A percentile compares a stretch with the other conserved stretches of the same genome.
Conservation (phyloP, 768 basidiomycete genomes). For the Leccinum subgranulosum region DNA sequence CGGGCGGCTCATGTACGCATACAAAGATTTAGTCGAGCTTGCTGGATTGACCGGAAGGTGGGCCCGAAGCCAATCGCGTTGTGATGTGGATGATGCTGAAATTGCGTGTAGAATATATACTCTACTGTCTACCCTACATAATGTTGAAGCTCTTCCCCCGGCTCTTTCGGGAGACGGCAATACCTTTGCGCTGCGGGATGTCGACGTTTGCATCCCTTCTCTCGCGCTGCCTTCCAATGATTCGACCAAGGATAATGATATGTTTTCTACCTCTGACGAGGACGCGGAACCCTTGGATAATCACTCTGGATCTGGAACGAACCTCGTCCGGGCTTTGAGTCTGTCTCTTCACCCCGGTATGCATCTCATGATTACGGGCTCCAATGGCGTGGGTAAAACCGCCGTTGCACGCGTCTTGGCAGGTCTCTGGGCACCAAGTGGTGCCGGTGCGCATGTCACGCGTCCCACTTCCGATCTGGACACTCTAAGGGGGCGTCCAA, state of each 20-base stretch:
- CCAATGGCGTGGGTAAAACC: constrained; percentile 91
- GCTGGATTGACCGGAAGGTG: constrained; percentile 78
- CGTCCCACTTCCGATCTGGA: constrained; percentile 25
- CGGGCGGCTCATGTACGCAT: constrained; percentile 93
- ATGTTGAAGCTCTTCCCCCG: constrained; percentile 53
- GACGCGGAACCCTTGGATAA: constrained; percentile 13
- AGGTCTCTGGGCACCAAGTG: constrained; percentile 77
- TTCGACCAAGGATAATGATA: constrained; percentile 1
- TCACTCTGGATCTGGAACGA: constrained; percentile 23
- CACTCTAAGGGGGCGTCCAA: constrained; percentile 29
- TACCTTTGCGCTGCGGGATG: constrained; percentile 60
- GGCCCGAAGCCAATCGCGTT: not conserved
- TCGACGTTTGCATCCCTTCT: constrained; percentile 67
- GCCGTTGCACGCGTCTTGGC: constrained; percentile 86
- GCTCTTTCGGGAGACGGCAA: constrained; percentile 32
- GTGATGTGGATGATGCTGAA: not conserved
- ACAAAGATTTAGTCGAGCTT: constrained; percentile 93
- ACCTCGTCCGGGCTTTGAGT: constrained; percentile 69
- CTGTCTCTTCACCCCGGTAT: constrained; percentile 66
- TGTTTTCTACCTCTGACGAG: constrained; percentile 8
- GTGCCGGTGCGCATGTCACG: constrained; percentile 29
- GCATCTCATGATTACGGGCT: constrained; percentile 91
- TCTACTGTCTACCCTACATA: constrained; percentile 81
- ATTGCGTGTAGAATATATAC: constrained; percentile 65
- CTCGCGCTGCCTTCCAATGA: not conserved